Conservation (phyloP, 495 filamentous ascomycete genomes). For the Daldinia childiae region DNA sequence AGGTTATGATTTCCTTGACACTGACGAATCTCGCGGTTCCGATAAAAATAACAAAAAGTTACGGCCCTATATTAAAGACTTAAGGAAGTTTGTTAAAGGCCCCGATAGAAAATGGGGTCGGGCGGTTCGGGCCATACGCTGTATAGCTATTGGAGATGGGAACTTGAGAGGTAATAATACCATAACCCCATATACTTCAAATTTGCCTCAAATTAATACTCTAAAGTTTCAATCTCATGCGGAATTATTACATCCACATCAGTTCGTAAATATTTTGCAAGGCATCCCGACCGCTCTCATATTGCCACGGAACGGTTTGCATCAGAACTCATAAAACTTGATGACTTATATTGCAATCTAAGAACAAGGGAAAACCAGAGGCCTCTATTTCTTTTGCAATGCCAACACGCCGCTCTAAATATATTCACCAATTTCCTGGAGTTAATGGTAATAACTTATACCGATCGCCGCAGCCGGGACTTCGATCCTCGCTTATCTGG, state of each 20-base stretch:
- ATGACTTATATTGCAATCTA: not conserved
- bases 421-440: not conserved
- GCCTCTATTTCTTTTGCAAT: not conserved
- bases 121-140: not conserved
- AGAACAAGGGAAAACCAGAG: not conserved
- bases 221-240: not conserved
- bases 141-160: not conserved
- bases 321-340: not conserved
- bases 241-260: not conserved
- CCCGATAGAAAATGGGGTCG: not conserved
- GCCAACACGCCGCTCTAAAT: not conserved
- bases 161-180: not conserved
- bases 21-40: not conserved
- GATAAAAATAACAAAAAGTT: not conserved
- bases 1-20: not conserved
- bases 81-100: not conserved
- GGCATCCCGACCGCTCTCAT: not conserved
- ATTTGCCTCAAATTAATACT: not conserved
- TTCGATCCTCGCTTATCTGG: not conserved
- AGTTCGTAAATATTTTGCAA: not conserved
- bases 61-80: not conserved
- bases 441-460: not conserved
- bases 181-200: not conserved
- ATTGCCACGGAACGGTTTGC: not conserved
- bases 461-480: not conserved